phyloP scores from a whole-genome alignment of 2,329 filamentous ascomycete species.

The Ceratocystis lukuohia region DNA sequence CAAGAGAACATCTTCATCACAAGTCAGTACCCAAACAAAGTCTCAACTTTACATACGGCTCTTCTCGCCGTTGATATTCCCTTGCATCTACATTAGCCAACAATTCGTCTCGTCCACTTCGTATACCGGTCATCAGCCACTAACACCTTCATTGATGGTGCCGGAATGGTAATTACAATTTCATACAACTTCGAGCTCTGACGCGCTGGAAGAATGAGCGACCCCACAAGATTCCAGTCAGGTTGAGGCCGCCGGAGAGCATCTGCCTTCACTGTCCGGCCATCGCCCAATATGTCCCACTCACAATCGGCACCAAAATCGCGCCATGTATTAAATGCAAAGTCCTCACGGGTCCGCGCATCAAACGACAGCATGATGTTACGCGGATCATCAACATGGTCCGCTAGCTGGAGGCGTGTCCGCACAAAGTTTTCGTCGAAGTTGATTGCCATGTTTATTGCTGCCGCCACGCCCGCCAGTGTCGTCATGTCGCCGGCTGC shows the following conservation, averaged over 20 bases:
- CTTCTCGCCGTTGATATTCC: neutral
- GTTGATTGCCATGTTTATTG: conserved; percentile 23
- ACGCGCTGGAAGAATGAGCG: conserved; percentile 26
- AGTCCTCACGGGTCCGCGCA: conserved; percentile 29
- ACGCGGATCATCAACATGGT: conserved; percentile 29
- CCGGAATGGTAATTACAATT: conserved; percentile 26
- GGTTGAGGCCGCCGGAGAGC: conserved; percentile 26
- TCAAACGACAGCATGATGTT: conserved; percentile 31
- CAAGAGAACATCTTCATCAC: neutral
- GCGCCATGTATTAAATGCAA: conserved; percentile 35
- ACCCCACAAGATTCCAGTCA: conserved; percentile 25
- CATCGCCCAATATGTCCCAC: conserved; percentile 26
- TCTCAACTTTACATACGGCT: too few species aligned
- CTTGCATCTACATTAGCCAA: conserved; percentile 11
- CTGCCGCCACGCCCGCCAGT: conserved; percentile 25
- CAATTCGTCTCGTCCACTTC: conserved; percentile 24
- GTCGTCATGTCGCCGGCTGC: conserved; percentile 22
- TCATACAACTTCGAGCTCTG: conserved; percentile 23
- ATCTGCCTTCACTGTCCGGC: conserved; percentile 21
- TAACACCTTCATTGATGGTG: conserved; percentile 25
- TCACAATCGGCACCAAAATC: conserved; percentile 31
- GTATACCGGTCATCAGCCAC: conserved; percentile 23
- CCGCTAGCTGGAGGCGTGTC: conserved; percentile 29
- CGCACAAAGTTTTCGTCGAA: conserved; percentile 32
- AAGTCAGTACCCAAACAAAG: neutral